Base-by-base conservation (phyloP, 345 rosid species). In the Aquilaria yunnanensis region DNA sequence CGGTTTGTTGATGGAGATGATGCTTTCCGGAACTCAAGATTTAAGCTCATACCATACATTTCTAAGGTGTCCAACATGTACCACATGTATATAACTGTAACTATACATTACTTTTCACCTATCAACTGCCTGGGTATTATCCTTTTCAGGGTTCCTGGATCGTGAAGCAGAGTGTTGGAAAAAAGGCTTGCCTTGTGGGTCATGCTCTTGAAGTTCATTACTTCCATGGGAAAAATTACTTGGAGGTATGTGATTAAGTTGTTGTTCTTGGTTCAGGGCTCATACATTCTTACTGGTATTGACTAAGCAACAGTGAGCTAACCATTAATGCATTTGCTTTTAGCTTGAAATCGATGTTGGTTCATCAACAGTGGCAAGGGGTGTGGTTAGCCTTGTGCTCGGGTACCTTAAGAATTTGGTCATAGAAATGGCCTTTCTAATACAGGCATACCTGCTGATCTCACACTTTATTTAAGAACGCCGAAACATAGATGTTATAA, bases 91-190 rank as follows among this genome's bases (percentile, higher is more conserved):
- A 10, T 10, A 9, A 23, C 37, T 43, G 14, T 55, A 60, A 16
- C 5, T 16, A 6, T 31, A 1, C 10, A 47, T 30, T 2, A 23
- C 2, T 55, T 62, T 54, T 61, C 10, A 47, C 53, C 49, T 16
- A 14, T 12, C 5, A 29, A 47, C 32, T 61, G 51, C 32, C 33
- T 31, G 51, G 32, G 54, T 51, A 49, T 64, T 48, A 61, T 34
- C n/a, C 30, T 54, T 45, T 30, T 56, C 66, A 88, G 96, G 99
- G 97, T 51, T 87, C 99, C 47, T 91, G 99, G 99, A 84, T 95
- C 46, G 97, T 87, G 46, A 95, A 87, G 81, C 96, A 89, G 67
- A 89, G 97, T 67, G 96, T 95, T 59, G 96, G 97, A 34, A 95
- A 91, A 79, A 87, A 88, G 63, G 86, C 96, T 33, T 81, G 96